Percentiles rank a stretch among this genome's conserved stretches.
phyloP scores from a whole-genome alignment of 768 basidiomycete genomes.

The Trametes punicea region DNA sequence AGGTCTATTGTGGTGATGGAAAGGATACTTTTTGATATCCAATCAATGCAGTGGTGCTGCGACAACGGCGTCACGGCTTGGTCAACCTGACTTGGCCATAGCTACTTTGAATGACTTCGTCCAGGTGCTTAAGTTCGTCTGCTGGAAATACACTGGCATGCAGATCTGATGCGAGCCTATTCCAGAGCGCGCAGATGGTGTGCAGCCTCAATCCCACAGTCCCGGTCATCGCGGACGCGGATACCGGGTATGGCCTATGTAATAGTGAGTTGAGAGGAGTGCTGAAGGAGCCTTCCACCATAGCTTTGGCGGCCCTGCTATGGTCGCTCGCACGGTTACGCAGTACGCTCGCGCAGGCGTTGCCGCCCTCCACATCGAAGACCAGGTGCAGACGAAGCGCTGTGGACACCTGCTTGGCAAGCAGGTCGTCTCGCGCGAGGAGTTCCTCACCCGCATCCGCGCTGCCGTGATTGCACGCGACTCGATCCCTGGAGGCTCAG shows the following conservation, averaged over 20 bases:
- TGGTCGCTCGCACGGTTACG: conserved; percentile 72
- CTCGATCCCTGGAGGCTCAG: conserved; percentile 68
- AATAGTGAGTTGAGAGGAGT: too few relatives aligned
- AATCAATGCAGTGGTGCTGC: conserved; percentile 56
- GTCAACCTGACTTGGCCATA: conserved; percentile 76
- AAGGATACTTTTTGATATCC: neutral
- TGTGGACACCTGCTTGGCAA: conserved; percentile 81
- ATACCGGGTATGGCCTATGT: conserved; percentile 54
- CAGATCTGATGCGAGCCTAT: too few relatives aligned
- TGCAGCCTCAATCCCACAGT: conserved; percentile 58
- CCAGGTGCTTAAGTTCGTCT: conserved; percentile 41
- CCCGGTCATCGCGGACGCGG: conserved; percentile 78
- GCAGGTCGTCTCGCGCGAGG: conserved; percentile 77
- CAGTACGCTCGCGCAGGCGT: conserved; percentile 68
- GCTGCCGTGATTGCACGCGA: conserved; percentile 78
- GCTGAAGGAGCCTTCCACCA: too few relatives aligned
- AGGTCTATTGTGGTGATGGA: neutral
- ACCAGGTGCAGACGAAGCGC: conserved; percentile 79
- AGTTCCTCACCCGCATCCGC: conserved; percentile 69
- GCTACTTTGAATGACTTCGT: conserved; percentile 78
- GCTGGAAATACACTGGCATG: too few relatives aligned
- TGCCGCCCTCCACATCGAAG: conserved; percentile 76
- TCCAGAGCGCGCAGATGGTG: conserved; percentile 65
- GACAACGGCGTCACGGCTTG: conserved; percentile 75
- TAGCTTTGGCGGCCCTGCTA: conserved; percentile 69